Percentiles rank a stretch among this genome's conserved stretches.
These are phyloP conservation scores for Quercus aquifolioides DNA, from an alignment of 306 rosid genomes.

Conservation along the genomic window DNA sequence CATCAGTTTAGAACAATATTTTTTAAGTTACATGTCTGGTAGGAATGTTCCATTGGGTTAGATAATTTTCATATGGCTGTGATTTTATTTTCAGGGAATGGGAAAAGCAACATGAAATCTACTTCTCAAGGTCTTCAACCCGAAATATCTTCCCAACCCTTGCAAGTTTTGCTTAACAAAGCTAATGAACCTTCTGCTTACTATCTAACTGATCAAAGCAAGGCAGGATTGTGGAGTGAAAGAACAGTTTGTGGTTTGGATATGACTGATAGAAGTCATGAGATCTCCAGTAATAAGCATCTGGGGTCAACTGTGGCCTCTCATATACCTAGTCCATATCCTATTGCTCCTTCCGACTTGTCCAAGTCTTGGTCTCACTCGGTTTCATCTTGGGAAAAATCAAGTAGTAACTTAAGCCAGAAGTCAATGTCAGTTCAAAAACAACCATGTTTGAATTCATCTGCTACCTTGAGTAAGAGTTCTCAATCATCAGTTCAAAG, in stretches of 20 bases:
- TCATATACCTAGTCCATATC: slow-evolving; percentile 38
- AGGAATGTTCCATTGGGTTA: background rate
- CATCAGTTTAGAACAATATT: background rate
- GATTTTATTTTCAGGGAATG: slow-evolving; percentile 50
- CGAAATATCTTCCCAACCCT: slow-evolving; percentile 52
- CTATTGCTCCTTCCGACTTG: slow-evolving; percentile 47
- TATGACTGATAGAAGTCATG: slow-evolving; percentile 43
- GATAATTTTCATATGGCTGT: slow-evolving; percentile 4
- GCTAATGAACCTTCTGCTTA: slow-evolving; percentile 45
- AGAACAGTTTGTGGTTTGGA: slow-evolving; percentile 49
- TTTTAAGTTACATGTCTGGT: background rate
- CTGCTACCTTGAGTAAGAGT: slow-evolving; percentile 43
- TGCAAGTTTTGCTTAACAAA: slow-evolving; percentile 42
- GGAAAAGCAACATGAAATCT: slow-evolving; percentile 43
- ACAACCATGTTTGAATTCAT: slow-evolving; percentile 41
- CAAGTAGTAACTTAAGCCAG: slow-evolving; percentile 54
- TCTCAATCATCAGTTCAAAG: slow-evolving; percentile 54
- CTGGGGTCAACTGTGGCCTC: slow-evolving; percentile 37
- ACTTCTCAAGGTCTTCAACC: slow-evolving; percentile 45
- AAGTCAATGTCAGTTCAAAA: slow-evolving; percentile 55
- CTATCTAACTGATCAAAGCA: slow-evolving; percentile 39
- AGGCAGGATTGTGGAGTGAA: slow-evolving; percentile 50
- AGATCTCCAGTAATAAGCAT: slow-evolving; percentile 41
- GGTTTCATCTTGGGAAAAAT: slow-evolving; percentile 69
- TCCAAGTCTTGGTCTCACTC: slow-evolving; percentile 64